Percentiles rank a stretch among this genome's conserved stretches.
These are phyloP conservation scores for Psilocybe azurescens DNA, from an alignment of 768 basidiomycete species.

Conservation along the genomic window DNA sequence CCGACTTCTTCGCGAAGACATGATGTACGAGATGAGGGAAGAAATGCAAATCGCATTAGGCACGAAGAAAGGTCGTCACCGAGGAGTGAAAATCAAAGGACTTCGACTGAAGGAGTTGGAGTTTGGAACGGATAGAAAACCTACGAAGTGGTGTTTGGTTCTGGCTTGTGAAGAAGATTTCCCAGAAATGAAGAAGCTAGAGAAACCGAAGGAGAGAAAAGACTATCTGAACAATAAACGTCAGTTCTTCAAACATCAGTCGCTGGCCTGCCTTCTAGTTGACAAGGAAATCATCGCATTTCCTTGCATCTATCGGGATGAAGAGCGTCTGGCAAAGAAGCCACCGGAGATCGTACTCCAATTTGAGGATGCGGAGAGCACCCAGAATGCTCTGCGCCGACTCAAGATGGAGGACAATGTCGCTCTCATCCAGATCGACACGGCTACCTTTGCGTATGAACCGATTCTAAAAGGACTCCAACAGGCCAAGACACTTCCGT, in stretches of 20 bases:
- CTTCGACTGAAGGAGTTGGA: constrained; percentile 34
- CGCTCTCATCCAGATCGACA: constrained; percentile 61
- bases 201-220: constrained; percentile 38
- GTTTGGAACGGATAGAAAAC: constrained; percentile 20
- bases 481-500: constrained; percentile 45
- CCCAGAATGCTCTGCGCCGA: constrained; percentile 41
- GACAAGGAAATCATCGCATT: constrained; percentile 56
- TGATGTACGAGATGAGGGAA: constrained; percentile 32
- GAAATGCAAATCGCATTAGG: constrained; percentile 55
- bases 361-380: constrained; percentile 47
- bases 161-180: constrained; percentile 42
- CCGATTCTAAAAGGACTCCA: constrained; percentile 66
- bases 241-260: constrained; percentile 56
- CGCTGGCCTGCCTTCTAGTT: constrained; percentile 55
- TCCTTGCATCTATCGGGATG: constrained; percentile 57
- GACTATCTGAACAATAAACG: constrained; percentile 41
- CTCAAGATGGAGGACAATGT: constrained; percentile 42
- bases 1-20: constrained; percentile 62
- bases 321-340: constrained; percentile 50
- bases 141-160: constrained; percentile 45
- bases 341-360: constrained; percentile 60
- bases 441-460: constrained; percentile 66
- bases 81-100: constrained; percentile 43
- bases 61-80: constrained; percentile 44
- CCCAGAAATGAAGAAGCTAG: constrained; percentile 36